Evolutionary conservation across 768 basidiomycete genomes (phyloP).

Genomic region (Trametes cinnabarina): DNA sequence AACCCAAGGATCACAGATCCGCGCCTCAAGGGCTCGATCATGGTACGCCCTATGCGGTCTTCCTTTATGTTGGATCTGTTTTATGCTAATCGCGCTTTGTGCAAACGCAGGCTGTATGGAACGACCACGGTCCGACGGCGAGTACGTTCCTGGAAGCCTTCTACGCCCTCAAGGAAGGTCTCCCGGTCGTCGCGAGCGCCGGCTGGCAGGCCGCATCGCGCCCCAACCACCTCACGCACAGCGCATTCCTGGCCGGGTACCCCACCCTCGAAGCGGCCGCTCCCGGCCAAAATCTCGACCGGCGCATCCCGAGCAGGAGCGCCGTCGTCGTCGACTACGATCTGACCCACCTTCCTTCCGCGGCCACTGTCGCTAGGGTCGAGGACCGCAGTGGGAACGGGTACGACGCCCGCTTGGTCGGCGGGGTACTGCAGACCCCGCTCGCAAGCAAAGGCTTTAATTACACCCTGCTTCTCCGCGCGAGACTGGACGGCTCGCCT

Average conservation of each 20-base stretch:
- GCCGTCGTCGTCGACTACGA: constrained; percentile 20
- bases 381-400: constrained; percentile 25
- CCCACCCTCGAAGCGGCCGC: constrained; percentile 20
- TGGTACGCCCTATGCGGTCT: constrained; percentile 12
- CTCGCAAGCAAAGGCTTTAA: constrained; percentile 26
- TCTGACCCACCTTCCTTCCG: neutral
- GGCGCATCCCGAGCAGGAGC: constrained; percentile 20
- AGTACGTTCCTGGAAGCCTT: constrained; percentile 27
- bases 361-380: neutral
- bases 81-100: neutral
- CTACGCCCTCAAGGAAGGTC: constrained; percentile 25
- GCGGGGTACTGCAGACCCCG: constrained; percentile 21
- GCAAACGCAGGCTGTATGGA: constrained; percentile 25
- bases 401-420: constrained; percentile 15
- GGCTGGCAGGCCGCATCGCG: constrained; percentile 27
- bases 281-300: constrained; percentile 27
- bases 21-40: constrained; percentile 26
- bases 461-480: constrained; percentile 24
- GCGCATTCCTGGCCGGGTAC: constrained; percentile 23
- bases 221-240: constrained; percentile 26
- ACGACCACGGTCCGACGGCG: constrained; percentile 30
- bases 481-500: neutral
- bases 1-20: constrained; percentile 24
- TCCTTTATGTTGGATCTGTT: neutral
- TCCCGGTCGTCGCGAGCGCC: constrained; percentile 26